Evolutionary conservation across 2,329 filamentous ascomycete species (phyloP).

Genomic region (Hypomyces perniciosus): DNA sequence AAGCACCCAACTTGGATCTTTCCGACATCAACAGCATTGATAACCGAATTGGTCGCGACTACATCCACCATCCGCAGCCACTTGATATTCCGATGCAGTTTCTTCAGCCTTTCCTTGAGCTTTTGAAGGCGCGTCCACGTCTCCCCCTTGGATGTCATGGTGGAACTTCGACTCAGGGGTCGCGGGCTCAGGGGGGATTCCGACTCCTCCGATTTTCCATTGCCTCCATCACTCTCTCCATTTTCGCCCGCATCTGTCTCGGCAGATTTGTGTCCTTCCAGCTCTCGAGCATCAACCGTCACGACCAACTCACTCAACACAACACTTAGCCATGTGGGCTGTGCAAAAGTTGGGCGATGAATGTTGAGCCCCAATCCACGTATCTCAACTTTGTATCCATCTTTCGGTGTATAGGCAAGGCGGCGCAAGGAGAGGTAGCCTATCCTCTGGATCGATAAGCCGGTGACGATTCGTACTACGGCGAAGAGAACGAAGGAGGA

Average conservation of each 20-base stretch:
- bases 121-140: conserved; percentile 76
- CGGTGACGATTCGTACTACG: conserved; percentile 83
- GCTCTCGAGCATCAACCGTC: conserved; percentile 67
- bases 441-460: conserved; percentile 90
- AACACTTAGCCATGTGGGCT: conserved; percentile 93
- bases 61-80: conserved; percentile 89
- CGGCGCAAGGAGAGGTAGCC: conserved; percentile 89
- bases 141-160: conserved; percentile 49
- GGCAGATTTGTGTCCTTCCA: conserved; percentile 45
- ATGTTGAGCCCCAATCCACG: conserved; percentile 81
- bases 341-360: conserved; percentile 91
- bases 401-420: conserved; percentile 80
- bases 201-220: conserved; percentile 19
- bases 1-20: conserved; percentile 79
- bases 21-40: conserved; percentile 75
- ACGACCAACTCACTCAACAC: conserved; percentile 80
- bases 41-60: conserved; percentile 70
- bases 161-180: conserved; percentile 15
- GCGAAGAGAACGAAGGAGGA: conserved; percentile 91
- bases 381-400: conserved; percentile 85
- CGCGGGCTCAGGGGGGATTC: conserved; percentile 10
- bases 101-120: conserved; percentile 80
- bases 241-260: conserved; percentile 26
- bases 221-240: conserved; percentile 18
- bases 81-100: conserved; percentile 75